phyloP scores from a whole-genome alignment of 805 yeast species.

The Lachancea fermentati region DNA sequence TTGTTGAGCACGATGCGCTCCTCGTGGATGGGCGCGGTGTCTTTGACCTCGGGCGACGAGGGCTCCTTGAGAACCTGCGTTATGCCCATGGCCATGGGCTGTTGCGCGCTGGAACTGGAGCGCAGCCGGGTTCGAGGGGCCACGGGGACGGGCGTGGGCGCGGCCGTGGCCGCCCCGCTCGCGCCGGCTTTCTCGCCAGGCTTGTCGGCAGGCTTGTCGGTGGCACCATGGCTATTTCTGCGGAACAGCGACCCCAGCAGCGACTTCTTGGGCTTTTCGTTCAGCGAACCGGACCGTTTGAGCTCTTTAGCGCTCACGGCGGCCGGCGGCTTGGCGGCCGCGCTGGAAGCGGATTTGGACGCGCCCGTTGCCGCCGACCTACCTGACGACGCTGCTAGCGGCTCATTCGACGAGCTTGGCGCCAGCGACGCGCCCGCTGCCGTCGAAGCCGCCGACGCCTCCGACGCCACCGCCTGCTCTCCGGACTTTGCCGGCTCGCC shows the following conservation, averaged over 20 bases:
- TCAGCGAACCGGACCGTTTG: constrained; percentile 18
- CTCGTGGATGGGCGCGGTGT: constrained; percentile 20
- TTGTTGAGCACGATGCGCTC: constrained; percentile 39
- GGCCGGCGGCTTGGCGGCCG: background rate
- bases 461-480: background rate
- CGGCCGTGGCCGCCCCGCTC: constrained; percentile 2
- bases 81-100: constrained; percentile 9
- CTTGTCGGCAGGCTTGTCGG: constrained; percentile 9
- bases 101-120: constrained; percentile 1
- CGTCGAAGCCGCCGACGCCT: background rate
- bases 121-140: background rate
- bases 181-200: constrained; percentile 1
- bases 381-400: background rate
- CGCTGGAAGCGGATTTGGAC: background rate
- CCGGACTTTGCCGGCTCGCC: constrained; percentile 2
- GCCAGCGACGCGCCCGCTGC: background rate
- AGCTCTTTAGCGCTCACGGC: background rate
- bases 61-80: constrained; percentile 15
- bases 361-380: background rate
- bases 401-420: background rate
- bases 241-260: constrained; percentile 26
- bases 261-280: constrained; percentile 27
- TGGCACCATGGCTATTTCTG: constrained; percentile 12
- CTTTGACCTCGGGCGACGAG: constrained; percentile 16
- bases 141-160: constrained; percentile 7